phyloP scores from a whole-genome alignment of 1,139 yeast genomes.

The Debaryomycetaceae sp. region DNA sequence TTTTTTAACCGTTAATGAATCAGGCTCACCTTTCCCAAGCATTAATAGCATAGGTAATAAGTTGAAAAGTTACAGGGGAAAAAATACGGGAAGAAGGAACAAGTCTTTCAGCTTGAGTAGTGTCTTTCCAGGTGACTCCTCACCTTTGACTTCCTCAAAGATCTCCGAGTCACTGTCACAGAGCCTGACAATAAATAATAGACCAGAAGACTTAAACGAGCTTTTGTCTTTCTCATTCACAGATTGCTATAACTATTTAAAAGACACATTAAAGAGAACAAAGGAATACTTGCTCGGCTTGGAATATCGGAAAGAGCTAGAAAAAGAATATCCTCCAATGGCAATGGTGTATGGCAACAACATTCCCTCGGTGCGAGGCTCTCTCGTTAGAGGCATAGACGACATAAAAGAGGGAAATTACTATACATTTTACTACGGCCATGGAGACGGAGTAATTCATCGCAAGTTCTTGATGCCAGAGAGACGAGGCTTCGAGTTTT shows the following conservation, averaged over 20 bases:
- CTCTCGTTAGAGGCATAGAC: slow-evolving; percentile 55
- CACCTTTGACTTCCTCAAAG: slow-evolving; percentile 1
- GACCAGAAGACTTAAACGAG: slow-evolving; percentile 4
- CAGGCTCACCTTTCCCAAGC: slow-evolving; percentile 16
- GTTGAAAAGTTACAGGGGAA: slow-evolving; percentile 18
- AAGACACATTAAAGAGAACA: slow-evolving; percentile 58
- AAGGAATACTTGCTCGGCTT: slow-evolving; percentile 57
- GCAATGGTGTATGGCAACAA: slow-evolving; percentile 76
- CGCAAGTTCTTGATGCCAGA: slow-evolving; percentile 82
- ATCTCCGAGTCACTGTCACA: background rate
- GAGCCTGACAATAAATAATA: background rate
- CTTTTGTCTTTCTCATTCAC: slow-evolving; percentile 40
- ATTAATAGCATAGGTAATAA: slow-evolving; percentile 21
- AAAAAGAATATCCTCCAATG: slow-evolving; percentile 69
- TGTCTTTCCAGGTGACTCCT: background rate
- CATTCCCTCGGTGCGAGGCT: slow-evolving; percentile 83
- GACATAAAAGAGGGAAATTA: slow-evolving; percentile 72
- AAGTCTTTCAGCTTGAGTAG: background rate
- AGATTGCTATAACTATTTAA: slow-evolving; percentile 63
- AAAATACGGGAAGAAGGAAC: slow-evolving; percentile 11
- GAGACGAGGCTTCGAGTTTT: slow-evolving; percentile 53
- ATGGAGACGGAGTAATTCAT: slow-evolving; percentile 92
- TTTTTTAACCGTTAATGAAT: slow-evolving; percentile 1
- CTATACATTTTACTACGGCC: slow-evolving; percentile 75
- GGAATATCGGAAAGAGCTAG: slow-evolving; percentile 45